Percentiles rank a stretch among this genome's conserved stretches.
Evolutionary conservation across 257 asterid genomes (phyloP).

Genomic region (Schizonepeta tenuifolia): DNA sequence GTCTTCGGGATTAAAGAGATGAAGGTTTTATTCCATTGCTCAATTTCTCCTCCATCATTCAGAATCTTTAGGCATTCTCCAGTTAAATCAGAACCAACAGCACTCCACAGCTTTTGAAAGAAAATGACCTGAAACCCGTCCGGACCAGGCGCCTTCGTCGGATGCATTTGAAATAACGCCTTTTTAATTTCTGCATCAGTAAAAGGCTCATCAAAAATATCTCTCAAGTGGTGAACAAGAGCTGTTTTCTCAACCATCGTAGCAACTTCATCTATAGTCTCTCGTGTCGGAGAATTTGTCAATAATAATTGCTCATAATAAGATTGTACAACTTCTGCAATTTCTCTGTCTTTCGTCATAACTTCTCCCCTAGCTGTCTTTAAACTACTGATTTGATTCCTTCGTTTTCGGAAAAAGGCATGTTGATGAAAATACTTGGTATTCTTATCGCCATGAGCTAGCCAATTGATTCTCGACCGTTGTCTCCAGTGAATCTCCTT

Average conservation of each 20-base stretch:
- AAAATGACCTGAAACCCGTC: too few species aligned
- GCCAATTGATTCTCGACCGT: background rate
- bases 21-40: background rate
- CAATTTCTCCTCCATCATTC: background rate
- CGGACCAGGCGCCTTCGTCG: too few species aligned
- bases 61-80: background rate
- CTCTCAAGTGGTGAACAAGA: too few species aligned
- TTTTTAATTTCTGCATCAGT: background rate
- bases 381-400: too few species aligned
- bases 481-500: background rate
- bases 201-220: background rate
- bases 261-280: too few species aligned
- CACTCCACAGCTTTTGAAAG: too few species aligned
- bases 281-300: too few species aligned
- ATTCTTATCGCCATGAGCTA: background rate
- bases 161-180: too few species aligned
- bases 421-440: background rate
- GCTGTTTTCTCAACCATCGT: too few species aligned
- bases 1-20: background rate
- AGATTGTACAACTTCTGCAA: too few species aligned
- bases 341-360: too few species aligned
- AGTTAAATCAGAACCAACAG: background rate
- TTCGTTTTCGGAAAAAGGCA: background rate
- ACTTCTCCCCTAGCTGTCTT: background rate
- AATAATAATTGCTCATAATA: too few species aligned